Base-by-base conservation (phyloP, 2,329 filamentous ascomycete species). In the Plectosphaerella sp. region DNA sequence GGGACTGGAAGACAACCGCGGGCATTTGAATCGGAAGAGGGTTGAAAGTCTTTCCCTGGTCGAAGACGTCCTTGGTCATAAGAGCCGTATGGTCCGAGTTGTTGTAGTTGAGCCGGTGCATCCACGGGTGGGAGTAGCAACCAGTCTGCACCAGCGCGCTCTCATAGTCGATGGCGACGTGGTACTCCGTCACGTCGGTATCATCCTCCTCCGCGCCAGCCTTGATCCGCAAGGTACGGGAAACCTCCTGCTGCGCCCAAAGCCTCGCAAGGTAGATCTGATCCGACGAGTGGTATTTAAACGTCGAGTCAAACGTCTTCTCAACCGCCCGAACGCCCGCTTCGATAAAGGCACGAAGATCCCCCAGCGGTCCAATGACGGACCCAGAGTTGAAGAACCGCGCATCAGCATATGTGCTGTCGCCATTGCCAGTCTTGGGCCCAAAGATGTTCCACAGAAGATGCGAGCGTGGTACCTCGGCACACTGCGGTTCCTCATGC, bases 321-420 rank as follows among this genome's bases (percentile, higher is more conserved):
- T 49, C 39, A 36, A 58, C 53, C 6, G 55, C 28, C 15, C 42
- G 16, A 6, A 61, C 42, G 0, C 52, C 51, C 6, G 51, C 58
- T 9, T 60, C 55, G 35, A 63, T 57, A 5, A 63, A 53, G 7
- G 42, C 52, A 3, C 52, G 47, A 15, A 63, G 49, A 12, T 62
- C 60, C 1, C 53, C 59, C 1, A 62, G 25, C 5, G 59, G 59
- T 1, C 57, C 59, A 16, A 62, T 61, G 0, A 61, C 52, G 0
- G 59, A 61, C 4, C 61, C 60, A 1, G 60, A 61, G 37, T 61
- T 62, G n/a, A 61, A 47, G 48, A 54, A 61, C 2, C 53, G 52
- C 3, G 53, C 47, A 16, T 59, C 54, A 46, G 35, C 54, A 36
- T 39, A 58, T 22, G 25, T 20, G 18, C 51, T 45, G 5, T 55